A percentile compares a stretch with the other conserved stretches of the same genome.
Conservation (phyloP, 2,329 filamentous ascomycete genomes). For the Neonectria punicea region DNA sequence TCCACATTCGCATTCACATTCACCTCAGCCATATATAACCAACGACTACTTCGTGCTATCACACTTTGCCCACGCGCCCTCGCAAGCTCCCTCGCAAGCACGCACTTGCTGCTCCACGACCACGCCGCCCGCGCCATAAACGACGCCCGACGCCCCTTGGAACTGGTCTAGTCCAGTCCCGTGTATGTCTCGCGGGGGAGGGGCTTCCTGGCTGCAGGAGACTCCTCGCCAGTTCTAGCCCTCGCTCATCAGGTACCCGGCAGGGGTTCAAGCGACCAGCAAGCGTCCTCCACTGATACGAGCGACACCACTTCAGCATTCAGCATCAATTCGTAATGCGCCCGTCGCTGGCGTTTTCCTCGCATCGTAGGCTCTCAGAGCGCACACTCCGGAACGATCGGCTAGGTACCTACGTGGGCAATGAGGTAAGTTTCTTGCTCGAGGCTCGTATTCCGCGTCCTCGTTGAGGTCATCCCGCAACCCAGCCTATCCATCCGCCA, state of each 20-base stretch:
- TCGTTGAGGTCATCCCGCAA: neutral
- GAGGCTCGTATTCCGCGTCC: neutral
- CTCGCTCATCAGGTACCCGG: conserved; percentile 10
- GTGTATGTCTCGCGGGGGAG: conserved; percentile 4
- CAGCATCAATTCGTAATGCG: conserved; percentile 6
- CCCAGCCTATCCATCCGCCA: neutral
- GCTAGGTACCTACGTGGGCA: neutral
- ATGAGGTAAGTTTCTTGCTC: neutral
- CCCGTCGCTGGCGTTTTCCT: conserved; percentile 22
- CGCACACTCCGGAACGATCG: conserved; percentile 21
- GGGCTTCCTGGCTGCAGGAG: conserved; percentile 4
- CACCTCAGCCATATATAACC: neutral
- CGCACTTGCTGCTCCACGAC: neutral
- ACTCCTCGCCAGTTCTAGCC: conserved; percentile 6
- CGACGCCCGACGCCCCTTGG: conserved; percentile 23
- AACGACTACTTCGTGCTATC: neutral
- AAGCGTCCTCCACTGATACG: conserved; percentile 2
- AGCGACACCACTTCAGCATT: neutral
- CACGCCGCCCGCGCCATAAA: conserved; percentile 11
- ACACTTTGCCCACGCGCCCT: neutral
- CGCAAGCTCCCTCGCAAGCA: neutral
- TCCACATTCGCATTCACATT: conserved; percentile 1
- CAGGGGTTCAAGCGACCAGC: neutral
- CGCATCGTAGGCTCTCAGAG: conserved; percentile 23
- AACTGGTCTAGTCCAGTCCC: conserved; percentile 8